Evolutionary conservation across 2,329 filamentous ascomycete genomes (phyloP), one percentile per base, ranked within the genome.

Genomic region (Cytospora leucostoma): DNA sequence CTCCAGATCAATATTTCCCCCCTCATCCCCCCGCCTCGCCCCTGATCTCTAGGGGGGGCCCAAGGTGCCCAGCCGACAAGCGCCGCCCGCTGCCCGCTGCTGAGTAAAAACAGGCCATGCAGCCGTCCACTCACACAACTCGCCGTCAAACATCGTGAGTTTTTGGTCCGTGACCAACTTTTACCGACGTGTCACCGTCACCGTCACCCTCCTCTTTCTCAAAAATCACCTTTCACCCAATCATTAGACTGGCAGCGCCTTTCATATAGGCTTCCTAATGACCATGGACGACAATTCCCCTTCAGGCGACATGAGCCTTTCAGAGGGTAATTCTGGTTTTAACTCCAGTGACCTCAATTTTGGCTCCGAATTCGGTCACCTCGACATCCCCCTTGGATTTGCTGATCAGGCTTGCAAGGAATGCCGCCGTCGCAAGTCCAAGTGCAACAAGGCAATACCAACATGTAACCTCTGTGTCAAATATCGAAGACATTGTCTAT

Each of bases 401-500:
- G 62, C 65, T 4, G 74, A 76, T 44, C 75, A 77, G 67, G 73
- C 74, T 8, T 77, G 75, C 70, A 77, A 76, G 64, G 77, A 79
- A 66, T 79, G 77, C 62, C 71, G 75, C 19, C 70, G 77, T 34
- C 67, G 76, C 40, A 79, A 78, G 67, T 74, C 76, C 13, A 72
- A 75, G 52, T 78, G 77, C 66, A 74, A 78, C 61, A 70, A 72
- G 47, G 70, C 70, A 4, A 70, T 78, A 35, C 77, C 77, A 12
- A 75, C 71, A 4, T 79, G 77, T 64, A 71, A 73, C 47, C 68
- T 76, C 17, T 82, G 79, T 67, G 68, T 74, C 55, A 77, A 76
- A 62, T 79, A 80, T 67, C 73, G 76, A 50, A 71, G 80, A 15
- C 76, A 79, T 64, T 82, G 80, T 64, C 70, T 80, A 7, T 82